Conservation (phyloP, 805 yeast genomes). For the Nakazawaea holstii region DNA sequence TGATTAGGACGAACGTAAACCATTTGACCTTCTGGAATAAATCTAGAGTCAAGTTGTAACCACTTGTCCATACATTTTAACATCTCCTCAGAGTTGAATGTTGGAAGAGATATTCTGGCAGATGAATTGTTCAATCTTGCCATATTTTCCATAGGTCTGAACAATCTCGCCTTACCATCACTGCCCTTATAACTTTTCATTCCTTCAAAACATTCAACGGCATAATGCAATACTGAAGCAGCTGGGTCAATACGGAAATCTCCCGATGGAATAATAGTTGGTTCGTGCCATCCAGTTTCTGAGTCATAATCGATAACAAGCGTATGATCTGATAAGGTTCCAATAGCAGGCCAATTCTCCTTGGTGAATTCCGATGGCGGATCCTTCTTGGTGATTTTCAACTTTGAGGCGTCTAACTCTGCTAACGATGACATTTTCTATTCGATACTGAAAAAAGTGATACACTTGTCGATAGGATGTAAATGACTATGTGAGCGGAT, state of each 20-base stretch:
- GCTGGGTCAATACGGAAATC: constrained; percentile 35
- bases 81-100: constrained; percentile 40
- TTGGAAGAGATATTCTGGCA: constrained; percentile 41
- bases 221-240: constrained; percentile 38
- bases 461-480: no score
- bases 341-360: background rate
- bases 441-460: no score
- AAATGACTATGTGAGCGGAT: no score
- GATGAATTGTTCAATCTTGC: constrained; percentile 44
- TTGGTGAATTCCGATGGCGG: background rate
- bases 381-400: background rate
- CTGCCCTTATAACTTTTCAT: constrained; percentile 36
- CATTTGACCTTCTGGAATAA: constrained; percentile 39
- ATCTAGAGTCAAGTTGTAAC: constrained; percentile 35
- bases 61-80: constrained; percentile 36
- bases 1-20: constrained; percentile 47
- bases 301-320: constrained; percentile 39
- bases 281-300: constrained; percentile 38
- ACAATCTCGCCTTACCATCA: constrained; percentile 20
- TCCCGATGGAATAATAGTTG: constrained; percentile 37
- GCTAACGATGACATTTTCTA: background rate
- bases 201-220: constrained; percentile 42
- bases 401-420: constrained; percentile 6
- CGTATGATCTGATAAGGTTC: constrained; percentile 38
- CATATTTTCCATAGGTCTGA: constrained; percentile 45